Percentiles rank a stretch among this genome's conserved stretches.
phyloP scores from a whole-genome alignment of 805 yeast genomes.

The Wickerhamomyces alni region DNA sequence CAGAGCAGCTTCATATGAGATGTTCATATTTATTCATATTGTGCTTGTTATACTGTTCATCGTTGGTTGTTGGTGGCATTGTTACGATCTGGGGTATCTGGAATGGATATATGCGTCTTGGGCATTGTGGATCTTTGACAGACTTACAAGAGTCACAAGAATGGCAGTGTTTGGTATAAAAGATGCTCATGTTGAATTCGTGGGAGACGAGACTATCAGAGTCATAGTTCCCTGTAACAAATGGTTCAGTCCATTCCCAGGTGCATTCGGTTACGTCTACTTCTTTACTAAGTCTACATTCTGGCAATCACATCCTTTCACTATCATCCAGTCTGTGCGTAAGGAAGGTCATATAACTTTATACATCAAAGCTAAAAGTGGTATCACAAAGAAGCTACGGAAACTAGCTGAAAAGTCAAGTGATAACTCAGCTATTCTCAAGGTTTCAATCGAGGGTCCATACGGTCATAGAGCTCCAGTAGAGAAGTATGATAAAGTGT shows the following conservation, averaged over 20 bases:
- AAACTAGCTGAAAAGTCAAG: constrained; percentile 26
- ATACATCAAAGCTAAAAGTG: constrained; percentile 44
- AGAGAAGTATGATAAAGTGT: constrained; percentile 29
- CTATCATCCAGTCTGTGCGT: constrained; percentile 36
- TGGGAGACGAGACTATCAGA: constrained; percentile 38
- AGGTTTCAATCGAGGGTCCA: constrained; percentile 51
- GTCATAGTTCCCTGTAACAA: constrained; percentile 35
- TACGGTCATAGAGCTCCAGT: constrained; percentile 42
- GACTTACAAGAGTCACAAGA: constrained; percentile 38
- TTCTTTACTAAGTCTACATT: constrained; percentile 42
- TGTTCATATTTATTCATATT: constrained; percentile 54
- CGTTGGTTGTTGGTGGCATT: constrained; percentile 54
- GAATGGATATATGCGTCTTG: constrained; percentile 38
- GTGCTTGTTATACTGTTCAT: constrained; percentile 47
- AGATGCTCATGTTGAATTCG: constrained; percentile 9
- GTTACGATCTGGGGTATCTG: constrained; percentile 44
- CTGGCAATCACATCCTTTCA: constrained; percentile 71
- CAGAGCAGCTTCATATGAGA: constrained; percentile 53
- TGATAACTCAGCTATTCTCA: constrained; percentile 20
- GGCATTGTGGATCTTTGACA: constrained; percentile 26
- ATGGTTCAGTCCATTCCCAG: constrained; percentile 43
- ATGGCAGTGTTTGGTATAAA: constrained; percentile 13
- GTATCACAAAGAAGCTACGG: constrained; percentile 40
- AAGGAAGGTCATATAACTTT: constrained; percentile 31
- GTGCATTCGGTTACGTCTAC: constrained; percentile 49